A percentile compares a stretch with the other conserved stretches of the same genome.
Conservation (phyloP, 2,329 filamentous ascomycete genomes). For the Verticillium isaacii region DNA sequence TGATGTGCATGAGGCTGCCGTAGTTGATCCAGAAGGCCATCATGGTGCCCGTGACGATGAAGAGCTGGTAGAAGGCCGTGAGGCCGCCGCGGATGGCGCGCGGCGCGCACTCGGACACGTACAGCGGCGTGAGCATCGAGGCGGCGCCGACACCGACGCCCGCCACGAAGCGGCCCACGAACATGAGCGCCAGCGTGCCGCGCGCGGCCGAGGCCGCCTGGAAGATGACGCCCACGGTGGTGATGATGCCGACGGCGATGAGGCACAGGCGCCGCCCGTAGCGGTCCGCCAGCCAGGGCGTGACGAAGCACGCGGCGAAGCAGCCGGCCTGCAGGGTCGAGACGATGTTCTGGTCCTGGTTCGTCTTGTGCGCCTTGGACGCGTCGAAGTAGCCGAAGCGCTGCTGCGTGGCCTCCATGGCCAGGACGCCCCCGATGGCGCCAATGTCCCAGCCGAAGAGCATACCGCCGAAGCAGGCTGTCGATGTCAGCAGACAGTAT, state of each 20-base stretch:
- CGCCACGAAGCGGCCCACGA: conserved; percentile 55
- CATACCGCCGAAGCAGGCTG: conserved; percentile 62
- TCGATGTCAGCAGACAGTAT: neutral
- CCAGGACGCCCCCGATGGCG: conserved; percentile 63
- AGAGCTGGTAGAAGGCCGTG: conserved; percentile 46
- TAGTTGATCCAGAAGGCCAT: conserved; percentile 50
- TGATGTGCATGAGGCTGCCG: conserved; percentile 40
- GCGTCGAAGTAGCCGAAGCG: conserved; percentile 12
- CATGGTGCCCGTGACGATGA: conserved; percentile 40
- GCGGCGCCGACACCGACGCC: conserved; percentile 47
- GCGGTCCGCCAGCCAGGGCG: conserved; percentile 47
- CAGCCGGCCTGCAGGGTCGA: conserved; percentile 67
- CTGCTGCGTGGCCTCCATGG: conserved; percentile 52
- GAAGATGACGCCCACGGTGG: conserved; percentile 57
- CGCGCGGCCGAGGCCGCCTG: conserved; percentile 41
- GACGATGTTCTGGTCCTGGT: conserved; percentile 62
- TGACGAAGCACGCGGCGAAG: conserved; percentile 58
- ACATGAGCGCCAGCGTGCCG: conserved; percentile 58
- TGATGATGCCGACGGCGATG: conserved; percentile 50
- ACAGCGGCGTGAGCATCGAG: conserved; percentile 38
- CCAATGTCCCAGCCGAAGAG: conserved; percentile 37
- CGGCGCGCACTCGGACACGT: conserved; percentile 45
- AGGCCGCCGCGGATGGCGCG: conserved; percentile 45
- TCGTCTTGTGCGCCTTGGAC: conserved; percentile 29
- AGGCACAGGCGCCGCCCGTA: conserved; percentile 53